Conservation (phyloP, 768 basidiomycete species). For the Mycena metata region DNA sequence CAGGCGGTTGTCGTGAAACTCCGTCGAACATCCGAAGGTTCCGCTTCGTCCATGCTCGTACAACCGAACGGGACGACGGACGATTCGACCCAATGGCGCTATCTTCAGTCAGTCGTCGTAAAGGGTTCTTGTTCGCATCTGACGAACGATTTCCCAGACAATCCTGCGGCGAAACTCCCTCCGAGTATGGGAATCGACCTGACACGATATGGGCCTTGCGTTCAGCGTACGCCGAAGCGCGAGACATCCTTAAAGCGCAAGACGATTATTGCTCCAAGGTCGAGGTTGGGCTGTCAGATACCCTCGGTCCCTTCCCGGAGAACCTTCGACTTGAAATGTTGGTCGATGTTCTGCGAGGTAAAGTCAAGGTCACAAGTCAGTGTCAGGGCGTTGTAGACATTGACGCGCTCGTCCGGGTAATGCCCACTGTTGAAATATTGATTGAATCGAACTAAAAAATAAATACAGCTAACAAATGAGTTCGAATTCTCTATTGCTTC, state of each 20-base stretch:
- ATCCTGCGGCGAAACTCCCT: constrained; percentile 71
- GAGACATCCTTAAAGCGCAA: constrained; percentile 75
- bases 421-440: constrained; percentile 41
- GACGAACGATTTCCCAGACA: constrained; percentile 54
- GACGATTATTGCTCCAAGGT: constrained; percentile 79
- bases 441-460: background rate
- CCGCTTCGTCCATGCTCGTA: constrained; percentile 84
- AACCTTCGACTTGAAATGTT: constrained; percentile 80
- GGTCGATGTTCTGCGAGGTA: constrained; percentile 87
- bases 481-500: constrained; percentile 88
- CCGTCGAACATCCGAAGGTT: constrained; percentile 80
- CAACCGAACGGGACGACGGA: constrained; percentile 71
- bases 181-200: constrained; percentile 65
- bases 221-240: constrained; percentile 83
- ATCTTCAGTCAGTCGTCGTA: constrained; percentile 74
- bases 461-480: constrained; percentile 84
- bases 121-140: constrained; percentile 2
- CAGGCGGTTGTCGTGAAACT: constrained; percentile 92
- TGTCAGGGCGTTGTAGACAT: constrained; percentile 84
- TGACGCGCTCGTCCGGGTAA: constrained; percentile 74
- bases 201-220: constrained; percentile 85
- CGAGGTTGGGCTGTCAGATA: constrained; percentile 62
- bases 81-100: constrained; percentile 76
- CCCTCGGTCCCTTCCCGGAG: constrained; percentile 72
- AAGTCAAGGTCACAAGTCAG: constrained; percentile 84